These are phyloP conservation scores for Trichosporon sp. DNA, from an alignment of 1,284 basidiomycete species.

Conservation along the genomic window DNA sequence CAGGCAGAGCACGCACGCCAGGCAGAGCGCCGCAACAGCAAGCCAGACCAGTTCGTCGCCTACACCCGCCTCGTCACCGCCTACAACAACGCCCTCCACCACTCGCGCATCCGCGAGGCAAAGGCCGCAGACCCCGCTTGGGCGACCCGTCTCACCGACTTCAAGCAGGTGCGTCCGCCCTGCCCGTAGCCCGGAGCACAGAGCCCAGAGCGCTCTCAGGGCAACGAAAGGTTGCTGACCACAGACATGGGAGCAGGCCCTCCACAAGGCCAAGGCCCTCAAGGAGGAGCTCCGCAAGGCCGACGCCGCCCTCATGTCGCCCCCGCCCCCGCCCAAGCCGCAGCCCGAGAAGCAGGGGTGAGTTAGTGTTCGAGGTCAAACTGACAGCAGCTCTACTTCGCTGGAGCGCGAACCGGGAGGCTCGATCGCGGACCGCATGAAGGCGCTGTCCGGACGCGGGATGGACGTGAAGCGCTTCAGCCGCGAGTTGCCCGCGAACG, in stretches of 20 bases:
- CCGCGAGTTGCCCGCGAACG: conserved; percentile 24
- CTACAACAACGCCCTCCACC: conserved; percentile 29
- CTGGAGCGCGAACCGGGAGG: conserved; percentile 29
- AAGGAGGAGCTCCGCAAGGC: conserved; percentile 31
- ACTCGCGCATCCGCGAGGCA: conserved; percentile 27
- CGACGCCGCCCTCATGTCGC: conserved; percentile 4
- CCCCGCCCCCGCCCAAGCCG: conserved; percentile 11
- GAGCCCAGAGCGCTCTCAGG: not conserved
- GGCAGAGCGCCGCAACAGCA: conserved; percentile 34
- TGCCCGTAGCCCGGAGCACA: too few species aligned
- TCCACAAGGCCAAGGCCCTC: conserved; percentile 38
- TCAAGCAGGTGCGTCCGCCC: conserved; percentile 42
- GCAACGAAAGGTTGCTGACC: not conserved
- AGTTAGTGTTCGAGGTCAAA: not conserved
- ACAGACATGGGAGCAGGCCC: conserved; percentile 37
- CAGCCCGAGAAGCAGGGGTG: not conserved
- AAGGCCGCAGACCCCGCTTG: conserved; percentile 32
- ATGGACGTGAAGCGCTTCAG: conserved; percentile 44
- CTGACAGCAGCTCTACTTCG: not conserved
- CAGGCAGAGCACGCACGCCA: conserved; percentile 39
- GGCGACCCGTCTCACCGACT: conserved; percentile 35
- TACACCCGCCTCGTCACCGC: conserved; percentile 35
- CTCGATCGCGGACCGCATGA: conserved; percentile 49
- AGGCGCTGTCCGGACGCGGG: conserved; percentile 43
- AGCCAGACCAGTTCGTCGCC: conserved; percentile 42